Evolutionary conservation across 257 asterid genomes (phyloP), one percentile per base, ranked within the genome.

Genomic region (Linderniella brevidens): DNA sequence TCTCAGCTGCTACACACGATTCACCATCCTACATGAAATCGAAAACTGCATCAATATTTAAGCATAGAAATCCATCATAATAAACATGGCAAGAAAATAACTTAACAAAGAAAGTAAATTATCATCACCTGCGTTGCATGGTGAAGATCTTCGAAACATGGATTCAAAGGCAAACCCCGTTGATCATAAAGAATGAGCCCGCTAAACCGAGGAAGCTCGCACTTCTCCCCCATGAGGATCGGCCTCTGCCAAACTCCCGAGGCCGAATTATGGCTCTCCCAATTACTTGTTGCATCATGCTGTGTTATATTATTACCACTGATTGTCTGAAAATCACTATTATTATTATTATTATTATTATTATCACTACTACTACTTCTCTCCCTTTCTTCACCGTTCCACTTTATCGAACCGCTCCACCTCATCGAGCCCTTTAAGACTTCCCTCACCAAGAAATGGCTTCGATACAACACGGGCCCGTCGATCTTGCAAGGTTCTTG

Each of bases 181-280:
- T 73, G 79, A 54, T 84, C 95, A 69, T 84, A 84, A 13, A 84
- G 65, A 13, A 84, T 84, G 5, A 84, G 86, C 6, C 95, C 93
- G 68, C 95, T 84, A 17, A 77, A 84, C 56, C 92, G 75, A 0
- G 95, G 95, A 0, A 84, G 53, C 71, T 80, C 86, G 62, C 95
- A 84, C 65, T 80, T 84, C n/a, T 62, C 95, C 3, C 95, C 95
- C 95, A 83, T 83, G 0, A 83, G 65, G 52, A 83, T 83, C 0
- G 95, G 95, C 68, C 81, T 69, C 50, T 77, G 86, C 95, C 95
- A 83, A 59, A 83, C 86, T 6, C 77, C 80, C 29, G 92, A 72
- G 46, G 60, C 48, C 4, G 87, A 82, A 32, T 71, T 74, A 54
- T 74, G 81, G 56, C 94, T 82, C 11, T 56, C 63, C 74, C 79